Base-by-base conservation (phyloP, 1,139 yeast genomes). In the Hyphopichia pseudoburtonii region DNA sequence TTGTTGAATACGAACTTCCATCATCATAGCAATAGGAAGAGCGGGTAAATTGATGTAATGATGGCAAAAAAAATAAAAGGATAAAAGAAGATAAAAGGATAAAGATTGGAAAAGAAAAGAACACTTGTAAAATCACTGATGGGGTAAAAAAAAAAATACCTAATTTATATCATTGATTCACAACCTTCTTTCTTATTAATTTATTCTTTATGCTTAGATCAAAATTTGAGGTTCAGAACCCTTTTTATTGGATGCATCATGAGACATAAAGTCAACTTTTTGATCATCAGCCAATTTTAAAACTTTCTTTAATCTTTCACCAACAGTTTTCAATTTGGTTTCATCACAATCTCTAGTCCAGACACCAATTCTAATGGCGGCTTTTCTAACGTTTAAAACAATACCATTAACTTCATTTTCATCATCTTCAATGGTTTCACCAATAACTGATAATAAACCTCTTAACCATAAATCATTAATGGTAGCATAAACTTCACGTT, bases 391-490 rank as follows among this genome's bases (percentile, higher is more conserved):
- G 62, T 87, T 88, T 60, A 88, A 81, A 49, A 92, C 96, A 51
- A 89, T 88, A 54, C 99, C 99, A 62, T 88, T 90, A 52, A 94
- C 95, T 68, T 89, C 94, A 55, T 84, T 78, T 60, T 85, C 90
- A 46, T 84, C 92, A 48, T 82, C 86, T 66, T 88, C 96, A 50
- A 92, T 84, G 41, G 97, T 88, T 69, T 92, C 97, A 52, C 99
- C 99, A 64, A 92, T 88, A 42, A 89, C 89, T 34, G 95, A 85
- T 56, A 92, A 77, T 61, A 92, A 77, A 41, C 94, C 82, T 65
- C 95, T 78, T 59, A 89, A 80, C 98, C 98, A 94, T 58, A 88
- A 76, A 50, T 89, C 96, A 63, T 90, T 94, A 59, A 88, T 82
- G 43, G 80, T 80, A 32, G 67, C 67, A 41, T 68, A 64, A 43